Evolutionary conservation across 495 filamentous ascomycete species (phyloP).

Genomic region (Neurospora cerealis): DNA sequence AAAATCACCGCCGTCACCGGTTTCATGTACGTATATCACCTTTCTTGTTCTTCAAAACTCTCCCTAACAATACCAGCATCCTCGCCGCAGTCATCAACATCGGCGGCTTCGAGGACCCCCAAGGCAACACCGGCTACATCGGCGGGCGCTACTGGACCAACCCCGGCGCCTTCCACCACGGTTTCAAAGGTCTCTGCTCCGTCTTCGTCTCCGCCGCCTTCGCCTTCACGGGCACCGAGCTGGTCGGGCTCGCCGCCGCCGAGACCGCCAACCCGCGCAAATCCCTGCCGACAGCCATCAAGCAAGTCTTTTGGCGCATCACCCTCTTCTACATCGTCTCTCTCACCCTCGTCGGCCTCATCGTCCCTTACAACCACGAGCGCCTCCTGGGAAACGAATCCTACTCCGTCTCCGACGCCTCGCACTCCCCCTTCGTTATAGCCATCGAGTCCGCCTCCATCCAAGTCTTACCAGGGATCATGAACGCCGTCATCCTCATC

Average conservation of each 20-base stretch:
- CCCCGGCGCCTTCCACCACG: constrained; percentile 83
- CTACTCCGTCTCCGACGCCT: constrained; percentile 47
- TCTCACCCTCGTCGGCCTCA: constrained; percentile 59
- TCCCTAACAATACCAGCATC: constrained; percentile 35
- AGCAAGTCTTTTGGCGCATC: constrained; percentile 96
- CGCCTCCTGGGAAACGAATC: constrained; percentile 42
- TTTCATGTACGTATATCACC: constrained; percentile 46
- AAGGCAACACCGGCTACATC: constrained; percentile 49
- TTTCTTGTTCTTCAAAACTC: too few relatives aligned
- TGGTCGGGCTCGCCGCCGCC: constrained; percentile 86
- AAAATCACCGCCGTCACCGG: constrained; percentile 83
- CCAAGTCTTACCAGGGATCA: constrained; percentile 62
- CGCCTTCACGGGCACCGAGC: constrained; percentile 83
- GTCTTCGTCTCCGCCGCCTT: constrained; percentile 92
- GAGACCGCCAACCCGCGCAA: constrained; percentile 83
- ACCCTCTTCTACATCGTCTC: constrained; percentile 76
- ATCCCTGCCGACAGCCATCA: constrained; percentile 74
- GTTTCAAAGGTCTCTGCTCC: constrained; percentile 89
- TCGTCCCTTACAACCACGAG: constrained; percentile 59
- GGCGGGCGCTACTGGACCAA: constrained; percentile 74
- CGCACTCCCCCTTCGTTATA: constrained; percentile 83
- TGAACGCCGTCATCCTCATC: constrained; percentile 86
- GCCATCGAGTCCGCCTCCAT: constrained; percentile 76
- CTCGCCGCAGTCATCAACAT: constrained; percentile 71
- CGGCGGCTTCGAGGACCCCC: constrained; percentile 54